phyloP scores from a whole-genome alignment of 495 filamentous ascomycete genomes.

The Bathelium albidoporum region DNA sequence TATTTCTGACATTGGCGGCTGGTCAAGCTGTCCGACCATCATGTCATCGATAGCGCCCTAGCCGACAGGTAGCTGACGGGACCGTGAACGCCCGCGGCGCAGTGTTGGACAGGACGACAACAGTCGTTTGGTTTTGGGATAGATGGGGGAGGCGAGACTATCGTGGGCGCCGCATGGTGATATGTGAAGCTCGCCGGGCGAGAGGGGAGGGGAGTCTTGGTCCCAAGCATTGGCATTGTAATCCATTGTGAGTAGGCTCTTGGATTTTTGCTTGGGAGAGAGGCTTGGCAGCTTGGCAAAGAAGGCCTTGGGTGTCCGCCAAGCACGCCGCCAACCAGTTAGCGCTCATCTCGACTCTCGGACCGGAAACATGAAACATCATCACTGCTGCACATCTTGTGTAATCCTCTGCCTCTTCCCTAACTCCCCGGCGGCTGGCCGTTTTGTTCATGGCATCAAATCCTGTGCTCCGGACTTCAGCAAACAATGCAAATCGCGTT shows the following conservation, averaged over 20 bases:
- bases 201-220: not conserved
- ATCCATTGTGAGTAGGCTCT: conserved; percentile 1
- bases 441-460: no score
- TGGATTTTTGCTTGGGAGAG: not conserved
- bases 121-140: not conserved
- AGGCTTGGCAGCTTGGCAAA: conserved; percentile 3
- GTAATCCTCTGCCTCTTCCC: no score
- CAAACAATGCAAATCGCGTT: no score
- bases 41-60: not conserved
- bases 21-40: not conserved
- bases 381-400: no score
- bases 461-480: no score
- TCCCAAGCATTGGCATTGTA: not conserved
- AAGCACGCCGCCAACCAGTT: not conserved
- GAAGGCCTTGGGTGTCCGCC: not conserved
- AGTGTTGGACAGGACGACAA: not conserved
- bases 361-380: not conserved
- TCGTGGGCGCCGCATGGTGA: not conserved
- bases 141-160: not conserved
- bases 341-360: not conserved
- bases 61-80: not conserved
- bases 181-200: not conserved
- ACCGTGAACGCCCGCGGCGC: not conserved
- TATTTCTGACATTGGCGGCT: not conserved
- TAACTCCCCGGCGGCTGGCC: no score